Evolutionary conservation across 2,329 filamentous ascomycete genomes (phyloP), one percentile per base, ranked within the genome.

Genomic region (Penicillium brevicompactum): DNA sequence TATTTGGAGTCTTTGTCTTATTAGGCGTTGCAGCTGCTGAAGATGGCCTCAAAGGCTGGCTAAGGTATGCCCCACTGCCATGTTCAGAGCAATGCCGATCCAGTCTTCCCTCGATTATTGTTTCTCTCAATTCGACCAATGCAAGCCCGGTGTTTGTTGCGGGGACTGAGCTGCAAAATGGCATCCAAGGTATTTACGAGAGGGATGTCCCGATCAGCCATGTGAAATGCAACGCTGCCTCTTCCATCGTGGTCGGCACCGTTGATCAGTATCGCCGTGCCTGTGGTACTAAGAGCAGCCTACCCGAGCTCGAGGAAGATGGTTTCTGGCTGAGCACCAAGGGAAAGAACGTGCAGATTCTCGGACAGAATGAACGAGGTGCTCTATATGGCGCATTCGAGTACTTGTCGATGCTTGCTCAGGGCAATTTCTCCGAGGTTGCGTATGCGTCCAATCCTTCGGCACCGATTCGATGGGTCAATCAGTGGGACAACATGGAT

Each of bases 401-500:
- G 58, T 90, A 88, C 59, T 78, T 90, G 9, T 86, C 84, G 1
- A 79, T 82, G 68, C 75, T 90, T n/a, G 84, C 81, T 0, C 85
- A 86, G 67, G 82, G 80, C 22, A 81, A 86, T 44, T 75, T 84
- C 55, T 77, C 78, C 0, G 61, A 76, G 1, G 76, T 79, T 0
- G 67, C 78, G 4, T 78, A 79, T 45, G 72, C 78, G 2, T 80
- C 79, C 8, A 87, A 82, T 59, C 86, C 86, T 0, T 78, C 80
- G 53, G 84, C 82, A 0, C 82, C 82, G 0, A 82, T 90, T 41
- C 80, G 87, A 59, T 90, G 87, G 87, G 81, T 84, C 0, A 90
- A 90, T 64, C 82, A 90, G 60, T 90, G 87, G 87, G 86, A 90
- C 67, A 89, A 90, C 60, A 75, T 90, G 68, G 82, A 87, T 55